Evolutionary conservation across 371 early-diverging fungal genomes (phyloP), one percentile per base, ranked within the genome.

Genomic region (Cokeromyces recurvatus): DNA sequence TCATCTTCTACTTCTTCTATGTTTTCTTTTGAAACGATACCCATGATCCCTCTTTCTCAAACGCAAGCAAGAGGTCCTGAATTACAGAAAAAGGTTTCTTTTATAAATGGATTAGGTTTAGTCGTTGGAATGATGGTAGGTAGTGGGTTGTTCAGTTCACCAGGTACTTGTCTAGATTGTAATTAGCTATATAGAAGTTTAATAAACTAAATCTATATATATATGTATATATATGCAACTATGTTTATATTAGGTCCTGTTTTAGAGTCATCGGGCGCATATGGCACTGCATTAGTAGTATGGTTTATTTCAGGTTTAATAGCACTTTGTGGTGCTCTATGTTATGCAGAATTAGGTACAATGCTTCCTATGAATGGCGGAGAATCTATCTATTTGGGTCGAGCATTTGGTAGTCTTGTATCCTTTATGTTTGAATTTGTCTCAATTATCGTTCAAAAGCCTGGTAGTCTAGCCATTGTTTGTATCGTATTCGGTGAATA

Each of bases 351-450:
- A 64, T 64, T 95, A 27, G 96, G 95, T 1, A 75, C 92, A 23
- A 85, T 90, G 77, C 75, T 92, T 39, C 92, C 94, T 2, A 86
- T 87, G 57, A 94, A 93, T 47, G 82, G 82, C 20, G 94, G 94
- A 9, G 93, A 92, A 32, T 79, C 87, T 51, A 84, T 86, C 0
- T 94, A 94, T 59, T 65, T 91, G 32, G 74, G 81, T 36, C 80
- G 86, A 35, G 87, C 87, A 3, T 92, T 80, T 64, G 91, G 91
- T 1, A 78, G 80, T 38, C 48, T 92, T 17, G 75, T 89, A 0
- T 81, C 89, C 3, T 95, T 92, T 49, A 66, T 93, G 53, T 95
- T 91, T 68, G 77, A 81, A 37, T 89, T 85, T 77, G 77, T 84
- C 1, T 81, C 79, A 7, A 84, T 86, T 27, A 55, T 79, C 1